phyloP scores from a whole-genome alignment of 1,139 yeast genomes.

The Saccharomycopsis phalli region DNA sequence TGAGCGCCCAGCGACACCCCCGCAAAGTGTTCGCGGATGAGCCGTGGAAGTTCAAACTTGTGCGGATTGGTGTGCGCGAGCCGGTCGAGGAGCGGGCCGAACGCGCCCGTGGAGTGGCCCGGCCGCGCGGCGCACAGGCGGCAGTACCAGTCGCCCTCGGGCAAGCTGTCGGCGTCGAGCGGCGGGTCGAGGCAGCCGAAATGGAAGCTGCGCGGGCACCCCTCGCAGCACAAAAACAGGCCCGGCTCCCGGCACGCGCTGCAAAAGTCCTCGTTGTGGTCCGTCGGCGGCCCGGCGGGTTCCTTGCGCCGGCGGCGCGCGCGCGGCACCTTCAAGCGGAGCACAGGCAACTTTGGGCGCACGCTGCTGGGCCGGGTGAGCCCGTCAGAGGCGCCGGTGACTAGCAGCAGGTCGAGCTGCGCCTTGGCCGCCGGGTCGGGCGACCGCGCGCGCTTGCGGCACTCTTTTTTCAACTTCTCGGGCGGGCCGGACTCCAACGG shows the following conservation, averaged over 20 bases:
- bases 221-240: constrained; percentile 83
- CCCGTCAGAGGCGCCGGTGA: neutral
- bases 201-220: constrained; percentile 88
- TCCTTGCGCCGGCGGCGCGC: constrained; percentile 6
- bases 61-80: constrained; percentile 55
- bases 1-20: constrained; percentile 59
- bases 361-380: neutral
- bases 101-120: constrained; percentile 39
- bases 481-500: constrained; percentile 60
- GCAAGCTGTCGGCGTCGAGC: constrained; percentile 58
- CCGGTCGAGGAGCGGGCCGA: constrained; percentile 55
- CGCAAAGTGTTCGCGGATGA: constrained; percentile 62
- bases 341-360: constrained; percentile 24
- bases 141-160: constrained; percentile 90
- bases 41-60: constrained; percentile 64
- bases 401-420: neutral
- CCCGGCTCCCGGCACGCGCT: constrained; percentile 85
- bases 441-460: constrained; percentile 21
- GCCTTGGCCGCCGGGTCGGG: neutral
- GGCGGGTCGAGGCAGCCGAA: constrained; percentile 92
- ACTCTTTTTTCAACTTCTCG: constrained; percentile 42
- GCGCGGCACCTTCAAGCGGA: constrained; percentile 24
- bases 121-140: constrained; percentile 45
- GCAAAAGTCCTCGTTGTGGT: constrained; percentile 80
- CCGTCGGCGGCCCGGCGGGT: constrained; percentile 17